Conservation (phyloP, 2,329 filamentous ascomycete species). For the Aspergillus tanneri region DNA sequence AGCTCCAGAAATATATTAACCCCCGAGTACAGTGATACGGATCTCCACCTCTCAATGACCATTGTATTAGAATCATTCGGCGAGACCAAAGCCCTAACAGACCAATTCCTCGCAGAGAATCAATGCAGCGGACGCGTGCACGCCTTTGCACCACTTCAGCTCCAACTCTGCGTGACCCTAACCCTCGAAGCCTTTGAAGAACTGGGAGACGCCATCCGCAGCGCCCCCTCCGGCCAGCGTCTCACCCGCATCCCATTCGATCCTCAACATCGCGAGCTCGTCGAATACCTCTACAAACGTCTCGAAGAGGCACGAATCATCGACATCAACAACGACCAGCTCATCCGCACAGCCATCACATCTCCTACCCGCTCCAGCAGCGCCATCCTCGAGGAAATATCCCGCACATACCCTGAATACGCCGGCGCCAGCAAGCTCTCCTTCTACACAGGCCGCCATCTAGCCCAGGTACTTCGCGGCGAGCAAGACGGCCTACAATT, state of each 20-base stretch:
- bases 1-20: too few species aligned
- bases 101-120: constrained; percentile 29
- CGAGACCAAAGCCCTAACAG: constrained; percentile 25
- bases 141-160: constrained; percentile 26
- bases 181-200: constrained; percentile 38
- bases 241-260: constrained; percentile 24
- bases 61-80: constrained; percentile 28
- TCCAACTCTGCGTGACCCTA: constrained; percentile 23
- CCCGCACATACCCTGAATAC: constrained; percentile 27
- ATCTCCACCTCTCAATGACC: constrained; percentile 5
- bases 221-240: constrained; percentile 21
- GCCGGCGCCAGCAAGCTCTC: constrained; percentile 25
- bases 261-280: constrained; percentile 30
- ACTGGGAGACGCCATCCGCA: constrained; percentile 28
- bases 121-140: constrained; percentile 26
- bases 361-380: constrained; percentile 23
- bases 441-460: constrained; percentile 19
- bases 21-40: too few species aligned
- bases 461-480: constrained; percentile 28
- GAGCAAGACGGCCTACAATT: constrained; percentile 40
- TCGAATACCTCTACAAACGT: constrained; percentile 36
- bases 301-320: constrained; percentile 36
- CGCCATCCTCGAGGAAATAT: constrained; percentile 29
- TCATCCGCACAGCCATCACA: constrained; percentile 30
- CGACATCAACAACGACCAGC: constrained; percentile 21